Conservation (phyloP, 1,284 basidiomycete species). For the Cryptococcus depauperatus region DNA sequence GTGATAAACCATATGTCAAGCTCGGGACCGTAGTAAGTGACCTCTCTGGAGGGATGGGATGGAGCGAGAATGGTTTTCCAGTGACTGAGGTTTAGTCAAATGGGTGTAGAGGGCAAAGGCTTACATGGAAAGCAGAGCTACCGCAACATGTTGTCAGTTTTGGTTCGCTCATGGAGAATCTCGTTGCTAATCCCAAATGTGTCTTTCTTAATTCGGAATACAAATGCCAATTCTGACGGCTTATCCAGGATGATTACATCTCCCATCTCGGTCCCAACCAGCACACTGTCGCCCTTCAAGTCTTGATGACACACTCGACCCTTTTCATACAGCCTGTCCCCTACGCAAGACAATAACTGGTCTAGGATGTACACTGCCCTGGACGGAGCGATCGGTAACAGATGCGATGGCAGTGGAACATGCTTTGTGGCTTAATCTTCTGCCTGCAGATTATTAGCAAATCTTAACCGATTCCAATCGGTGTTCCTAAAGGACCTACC, state of each 20-base stretch:
- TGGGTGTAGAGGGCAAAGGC: constrained; percentile 5
- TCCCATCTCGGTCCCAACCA: constrained; percentile 39
- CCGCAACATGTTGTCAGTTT: constrained; percentile 54
- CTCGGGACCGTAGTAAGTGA: constrained; percentile 50
- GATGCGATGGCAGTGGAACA: constrained; percentile 28
- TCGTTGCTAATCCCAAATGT: constrained; percentile 53
- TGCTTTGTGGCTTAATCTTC: constrained; percentile 30
- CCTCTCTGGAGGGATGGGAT: constrained; percentile 47
- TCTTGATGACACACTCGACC: constrained; percentile 52
- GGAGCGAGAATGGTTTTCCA: constrained; percentile 51
- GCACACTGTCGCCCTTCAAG: constrained; percentile 48
- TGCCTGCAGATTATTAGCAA: constrained; percentile 8
- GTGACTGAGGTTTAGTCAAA: constrained; percentile 38
- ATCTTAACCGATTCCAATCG: background rate
- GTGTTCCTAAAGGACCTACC: constrained; percentile 25
- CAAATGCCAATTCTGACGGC: constrained; percentile 3
- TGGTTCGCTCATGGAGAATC: constrained; percentile 50
- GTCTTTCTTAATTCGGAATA: background rate
- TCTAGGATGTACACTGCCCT: constrained; percentile 49
- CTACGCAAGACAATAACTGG: constrained; percentile 51
- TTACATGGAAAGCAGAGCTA: constrained; percentile 47
- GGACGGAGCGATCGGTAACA: constrained; percentile 42
- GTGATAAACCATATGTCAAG: constrained; percentile 55
- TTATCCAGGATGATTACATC: constrained; percentile 46
- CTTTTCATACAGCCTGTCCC: constrained; percentile 49